Percentiles rank a stretch among this genome's conserved stretches.
Conservation (phyloP, 331 rosid genomes). For the Pyracantha coccinea region DNA sequence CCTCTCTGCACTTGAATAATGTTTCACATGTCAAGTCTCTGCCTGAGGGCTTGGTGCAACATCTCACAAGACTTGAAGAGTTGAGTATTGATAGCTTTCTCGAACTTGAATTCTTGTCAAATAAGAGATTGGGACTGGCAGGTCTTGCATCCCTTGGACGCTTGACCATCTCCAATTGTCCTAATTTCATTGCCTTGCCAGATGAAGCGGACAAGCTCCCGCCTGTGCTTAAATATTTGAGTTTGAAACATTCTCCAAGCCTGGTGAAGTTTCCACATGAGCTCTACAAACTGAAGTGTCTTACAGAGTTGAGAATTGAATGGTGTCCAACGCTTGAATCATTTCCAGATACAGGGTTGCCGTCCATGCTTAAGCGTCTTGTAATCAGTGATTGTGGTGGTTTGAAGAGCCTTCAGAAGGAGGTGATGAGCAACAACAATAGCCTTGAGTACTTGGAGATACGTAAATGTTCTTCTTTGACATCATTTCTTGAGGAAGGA, state of each 20-base stretch:
- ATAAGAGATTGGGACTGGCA: background rate
- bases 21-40: background rate
- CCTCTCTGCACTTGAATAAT: background rate
- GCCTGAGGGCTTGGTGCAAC: background rate
- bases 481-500: constrained; percentile 1
- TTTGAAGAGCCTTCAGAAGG: background rate
- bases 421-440: background rate
- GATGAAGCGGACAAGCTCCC: background rate
- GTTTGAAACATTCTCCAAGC: background rate
- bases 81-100: background rate
- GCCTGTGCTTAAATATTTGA: background rate
- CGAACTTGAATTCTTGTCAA: background rate
- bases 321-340: background rate
- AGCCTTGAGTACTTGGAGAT: constrained; percentile 6
- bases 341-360: constrained; percentile 3
- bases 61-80: background rate
- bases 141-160: constrained; percentile 4
- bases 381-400: background rate
- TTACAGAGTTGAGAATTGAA: background rate
- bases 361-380: constrained; percentile 1
- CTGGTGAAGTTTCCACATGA: background rate
- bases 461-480: background rate
- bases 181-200: background rate
- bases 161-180: constrained; percentile 5
- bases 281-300: background rate